These are phyloP conservation scores for Straminergon stramineum DNA, from an alignment of 225 moss, liverwort and hornwort species.

Conservation along the genomic window DNA sequence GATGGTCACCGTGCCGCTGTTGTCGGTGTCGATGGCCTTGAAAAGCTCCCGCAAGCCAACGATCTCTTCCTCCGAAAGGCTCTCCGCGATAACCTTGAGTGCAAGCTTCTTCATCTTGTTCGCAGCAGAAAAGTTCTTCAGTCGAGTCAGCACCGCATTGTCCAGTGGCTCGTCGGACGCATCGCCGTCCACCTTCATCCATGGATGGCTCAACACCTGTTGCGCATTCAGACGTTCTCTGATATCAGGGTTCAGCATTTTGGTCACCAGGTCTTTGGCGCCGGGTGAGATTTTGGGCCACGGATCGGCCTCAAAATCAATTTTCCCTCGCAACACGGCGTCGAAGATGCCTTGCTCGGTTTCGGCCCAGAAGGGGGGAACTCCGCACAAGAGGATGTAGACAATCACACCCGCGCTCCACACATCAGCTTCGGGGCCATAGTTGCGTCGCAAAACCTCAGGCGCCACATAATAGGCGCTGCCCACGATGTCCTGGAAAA, in stretches of 20 bases:
- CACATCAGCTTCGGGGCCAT: slow-evolving; percentile 43
- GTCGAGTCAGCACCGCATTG: slow-evolving; percentile 68
- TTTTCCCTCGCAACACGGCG: slow-evolving; percentile 15
- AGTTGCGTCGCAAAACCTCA: slow-evolving; percentile 22
- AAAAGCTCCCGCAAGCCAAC: slow-evolving; percentile 77
- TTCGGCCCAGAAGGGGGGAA: slow-evolving; percentile 45
- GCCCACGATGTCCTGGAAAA: slow-evolving; percentile 37
- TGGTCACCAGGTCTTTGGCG: slow-evolving; percentile 26
- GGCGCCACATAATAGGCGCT: slow-evolving; percentile 40
- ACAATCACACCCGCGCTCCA: slow-evolving; percentile 42
- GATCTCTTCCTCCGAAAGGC: slow-evolving; percentile 71
- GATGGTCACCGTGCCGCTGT: slow-evolving; percentile 74
- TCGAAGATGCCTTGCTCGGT: slow-evolving; percentile 51
- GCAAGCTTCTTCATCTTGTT: slow-evolving; percentile 95
- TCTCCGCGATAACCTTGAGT: slow-evolving; percentile 79
- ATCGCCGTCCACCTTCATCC: slow-evolving; percentile 69
- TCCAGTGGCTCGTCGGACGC: slow-evolving; percentile 74
- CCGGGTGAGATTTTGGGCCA: slow-evolving; percentile 24
- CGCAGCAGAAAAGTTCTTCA: slow-evolving; percentile 86
- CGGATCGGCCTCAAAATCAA: background rate
- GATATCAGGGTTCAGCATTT: slow-evolving; percentile 12
- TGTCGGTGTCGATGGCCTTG: slow-evolving; percentile 70
- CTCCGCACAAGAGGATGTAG: slow-evolving; percentile 42
- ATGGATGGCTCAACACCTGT: slow-evolving; percentile 51
- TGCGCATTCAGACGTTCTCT: slow-evolving; percentile 5